Conservation (phyloP, 2,329 filamentous ascomycete genomes). For the Stachybotrys chartarum region DNA sequence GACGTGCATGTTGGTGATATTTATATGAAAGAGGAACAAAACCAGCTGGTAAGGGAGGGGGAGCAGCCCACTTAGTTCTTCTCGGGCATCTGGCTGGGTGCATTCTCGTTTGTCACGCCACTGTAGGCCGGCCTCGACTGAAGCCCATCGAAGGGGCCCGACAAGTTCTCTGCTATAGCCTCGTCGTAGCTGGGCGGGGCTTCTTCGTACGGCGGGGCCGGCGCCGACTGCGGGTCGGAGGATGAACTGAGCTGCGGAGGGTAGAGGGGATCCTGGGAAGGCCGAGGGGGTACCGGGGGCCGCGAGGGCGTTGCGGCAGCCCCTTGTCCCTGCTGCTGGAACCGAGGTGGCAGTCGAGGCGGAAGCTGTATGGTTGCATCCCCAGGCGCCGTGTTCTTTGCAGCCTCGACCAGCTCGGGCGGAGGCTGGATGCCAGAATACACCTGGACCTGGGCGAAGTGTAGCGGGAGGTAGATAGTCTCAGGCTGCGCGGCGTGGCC, state of each 20-base stretch:
- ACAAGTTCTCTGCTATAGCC: constrained; percentile 71
- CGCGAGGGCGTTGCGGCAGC: constrained; percentile 8
- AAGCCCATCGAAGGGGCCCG: constrained; percentile 58
- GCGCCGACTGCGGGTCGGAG: constrained; percentile 28
- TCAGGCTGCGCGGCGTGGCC: constrained; percentile 42
- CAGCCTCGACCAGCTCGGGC: constrained; percentile 61
- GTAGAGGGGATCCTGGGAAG: constrained; percentile 43
- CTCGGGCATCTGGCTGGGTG: constrained; percentile 41
- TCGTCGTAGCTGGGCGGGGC: constrained; percentile 96
- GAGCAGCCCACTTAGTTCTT: constrained; percentile 17
- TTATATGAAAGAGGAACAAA: background rate
- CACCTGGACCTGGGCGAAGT: constrained; percentile 66
- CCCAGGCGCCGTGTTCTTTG: constrained; percentile 27
- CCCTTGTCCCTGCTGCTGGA: constrained; percentile 16
- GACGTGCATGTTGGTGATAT: no score
- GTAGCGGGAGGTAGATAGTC: constrained; percentile 69
- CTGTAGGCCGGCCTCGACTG: constrained; percentile 59
- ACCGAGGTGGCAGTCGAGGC: constrained; percentile 27
- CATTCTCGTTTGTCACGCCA: constrained; percentile 55
- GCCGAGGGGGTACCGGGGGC: constrained; percentile 17
- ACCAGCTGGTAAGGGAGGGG: background rate
- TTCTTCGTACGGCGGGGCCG: constrained; percentile 52
- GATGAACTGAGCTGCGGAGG: constrained; percentile 43
- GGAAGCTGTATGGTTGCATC: constrained; percentile 26
- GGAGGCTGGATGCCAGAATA: constrained; percentile 86